Base-by-base conservation (phyloP, 352 stramenopile genomes). In the Phytophthora europaea region DNA sequence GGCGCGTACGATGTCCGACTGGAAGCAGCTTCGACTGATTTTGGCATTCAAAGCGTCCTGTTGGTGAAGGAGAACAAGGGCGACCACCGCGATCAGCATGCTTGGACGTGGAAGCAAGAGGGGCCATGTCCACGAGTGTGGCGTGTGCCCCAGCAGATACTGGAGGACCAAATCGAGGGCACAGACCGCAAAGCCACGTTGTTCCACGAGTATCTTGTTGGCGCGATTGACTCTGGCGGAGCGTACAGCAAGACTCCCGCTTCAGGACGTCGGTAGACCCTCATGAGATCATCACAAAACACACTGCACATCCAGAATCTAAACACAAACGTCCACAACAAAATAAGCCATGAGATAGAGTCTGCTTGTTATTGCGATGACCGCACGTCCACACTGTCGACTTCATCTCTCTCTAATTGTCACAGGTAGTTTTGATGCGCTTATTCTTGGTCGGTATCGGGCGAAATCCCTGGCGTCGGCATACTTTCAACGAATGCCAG, bases 401-500 rank as follows among this genome's bases (percentile, higher is more conserved):
- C 57, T 67, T 67, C 40, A 65, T 57, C 54, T 76, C 68, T 76
- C 68, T 80, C 69, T 75, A 75, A 72, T 66, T 76, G 62, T 72
- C 65, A 79, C 61, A 66, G 33, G 55, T 54, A 73, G 28, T 56
- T 67, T 58, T 48, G 28, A 34, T 53, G 40, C 54, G 34, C 63
- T 74, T 72, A 80, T 45, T 78, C 69, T 79, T 75, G 57, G 63
- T 70, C 59, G 22, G 52, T 75, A 51, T 72, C 56, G 7, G 56
- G 51, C 52, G 61, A 69, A 67, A 69, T 56, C 36, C 18, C 36
- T 50, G 31, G 12, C 28, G 33, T 51, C 13, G 54, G 50, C 43
- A 82, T 71, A 63, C 67, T 79, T 72, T 92, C 85, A 59, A 90
- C 68, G 43, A 89, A 88, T 5, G 83, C 54, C 23, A 94, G 68